Percentiles rank a stretch among this genome's conserved stretches.
Conservation (phyloP, 2,329 filamentous ascomycete genomes). For the Amesomyces nigricolor region DNA sequence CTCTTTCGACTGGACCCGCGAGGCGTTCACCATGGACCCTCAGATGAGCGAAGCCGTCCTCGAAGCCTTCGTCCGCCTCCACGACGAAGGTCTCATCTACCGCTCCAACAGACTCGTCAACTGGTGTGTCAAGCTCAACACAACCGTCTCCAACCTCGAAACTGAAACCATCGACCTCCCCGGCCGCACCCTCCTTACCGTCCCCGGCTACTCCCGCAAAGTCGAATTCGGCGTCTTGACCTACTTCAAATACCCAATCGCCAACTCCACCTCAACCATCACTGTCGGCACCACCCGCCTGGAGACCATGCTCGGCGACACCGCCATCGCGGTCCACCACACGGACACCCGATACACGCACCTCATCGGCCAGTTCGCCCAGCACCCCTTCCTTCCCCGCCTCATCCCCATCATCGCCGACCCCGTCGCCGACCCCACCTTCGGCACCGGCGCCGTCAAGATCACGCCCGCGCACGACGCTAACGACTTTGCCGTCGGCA, state of each 20-base stretch:
- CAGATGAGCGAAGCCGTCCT: constrained; percentile 77
- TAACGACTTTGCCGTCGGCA: constrained; percentile 85
- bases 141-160: constrained; percentile 84
- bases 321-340: constrained; percentile 87
- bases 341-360: constrained; percentile 81
- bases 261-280: constrained; percentile 73
- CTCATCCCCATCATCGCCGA: constrained; percentile 81
- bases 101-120: constrained; percentile 89
- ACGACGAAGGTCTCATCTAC: constrained; percentile 93
- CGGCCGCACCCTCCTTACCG: constrained; percentile 79
- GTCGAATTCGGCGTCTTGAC: constrained; percentile 89
- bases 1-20: constrained; percentile 87
- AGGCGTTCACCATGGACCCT: constrained; percentile 93
- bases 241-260: constrained; percentile 87
- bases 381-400: constrained; percentile 79
- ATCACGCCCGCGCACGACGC: constrained; percentile 92
- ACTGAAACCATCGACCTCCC: constrained; percentile 85
- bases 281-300: constrained; percentile 84
- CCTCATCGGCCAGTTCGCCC: constrained; percentile 76
- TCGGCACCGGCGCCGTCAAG: constrained; percentile 96
- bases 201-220: constrained; percentile 95
- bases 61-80: constrained; percentile 82
- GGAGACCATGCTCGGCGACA: constrained; percentile 93
- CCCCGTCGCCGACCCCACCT: constrained; percentile 83
- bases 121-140: constrained; percentile 88